Base-by-base conservation (phyloP, 2,329 filamentous ascomycete species). In the Talaromyces atroroseus region DNA sequence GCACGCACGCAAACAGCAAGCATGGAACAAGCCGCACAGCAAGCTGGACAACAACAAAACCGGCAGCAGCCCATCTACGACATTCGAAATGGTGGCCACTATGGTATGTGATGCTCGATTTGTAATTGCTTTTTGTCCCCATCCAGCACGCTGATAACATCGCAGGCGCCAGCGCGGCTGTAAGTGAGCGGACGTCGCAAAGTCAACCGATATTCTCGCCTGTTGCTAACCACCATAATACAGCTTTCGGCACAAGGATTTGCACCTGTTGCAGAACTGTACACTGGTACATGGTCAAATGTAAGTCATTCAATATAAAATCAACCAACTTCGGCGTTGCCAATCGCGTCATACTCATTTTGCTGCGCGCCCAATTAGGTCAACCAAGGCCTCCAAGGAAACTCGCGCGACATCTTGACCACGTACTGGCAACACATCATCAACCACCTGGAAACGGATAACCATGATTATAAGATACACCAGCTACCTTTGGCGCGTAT, bases 371-470 rank as follows among this genome's bases (percentile, higher is more conserved):
- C 26, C 60, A 67, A 42, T 52, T 67, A 95, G 90, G 90, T 97
- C 62, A 95, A 95, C 69, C 94, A 99, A 82, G 94, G 94, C 50
- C 82, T 99, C 49, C 89, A 87, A 58, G 92, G 91, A 60, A 88
- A 88, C 60, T 96, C 96, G 74, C 92, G 95, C 71, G 94, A 99
- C 72, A 96, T 97, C 67, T 80, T 99, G 65, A 96, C 95, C 45
- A 96, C 92, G 5, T 99, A 99, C 77, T 99, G 94, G 94, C 94
- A 99, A 74, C 92, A 99, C 69, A 94, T 92, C 61, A 96, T 99
- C 76, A 92, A 88, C 63, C 91, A 95, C 71, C 84, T 99, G 58
- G 94, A 99, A 76, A 90, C 83, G 59, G 94, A 97, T 66, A 90
- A 88, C 49, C 94, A 99, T 73, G 94, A 99, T 74, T 99, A 97